Evolutionary conservation across 202 grass and related monocot species (phyloP).

Genomic region (Setaria italica): DNA sequence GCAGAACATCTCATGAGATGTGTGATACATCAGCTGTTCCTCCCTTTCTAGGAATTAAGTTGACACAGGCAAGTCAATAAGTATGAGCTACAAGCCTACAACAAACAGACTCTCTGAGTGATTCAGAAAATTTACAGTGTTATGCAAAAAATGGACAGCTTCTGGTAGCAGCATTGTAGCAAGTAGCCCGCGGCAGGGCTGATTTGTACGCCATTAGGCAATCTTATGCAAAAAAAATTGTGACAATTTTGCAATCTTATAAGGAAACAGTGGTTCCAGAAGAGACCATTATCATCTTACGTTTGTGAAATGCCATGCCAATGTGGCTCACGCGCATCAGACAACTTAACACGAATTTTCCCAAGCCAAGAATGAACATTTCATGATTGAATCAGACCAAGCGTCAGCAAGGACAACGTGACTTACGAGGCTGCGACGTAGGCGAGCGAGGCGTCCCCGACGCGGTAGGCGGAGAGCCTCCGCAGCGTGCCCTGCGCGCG

Average conservation of each 20-base stretch:
- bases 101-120: neutral
- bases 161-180: neutral
- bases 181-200: neutral
- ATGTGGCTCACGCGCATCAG: neutral
- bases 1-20: neutral
- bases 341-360: neutral
- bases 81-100: neutral
- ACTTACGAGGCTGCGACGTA: conserved; percentile 51
- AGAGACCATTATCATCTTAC: neutral
- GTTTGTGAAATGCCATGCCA: neutral
- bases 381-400: neutral
- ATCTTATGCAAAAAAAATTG: neutral
- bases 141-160: conserved; percentile 4
- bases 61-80: neutral
- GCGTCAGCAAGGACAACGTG: neutral
- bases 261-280: neutral
- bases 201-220: neutral
- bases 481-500: conserved; percentile 49
- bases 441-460: conserved; percentile 52
- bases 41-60: neutral
- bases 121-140: neutral
- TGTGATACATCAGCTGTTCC: neutral
- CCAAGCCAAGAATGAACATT: conserved; percentile 9
- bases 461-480: conserved; percentile 59
- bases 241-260: neutral